These are phyloP conservation scores for Amphibolis antarctica DNA, from an alignment of 106 monocot species.

Conservation along the genomic window DNA sequence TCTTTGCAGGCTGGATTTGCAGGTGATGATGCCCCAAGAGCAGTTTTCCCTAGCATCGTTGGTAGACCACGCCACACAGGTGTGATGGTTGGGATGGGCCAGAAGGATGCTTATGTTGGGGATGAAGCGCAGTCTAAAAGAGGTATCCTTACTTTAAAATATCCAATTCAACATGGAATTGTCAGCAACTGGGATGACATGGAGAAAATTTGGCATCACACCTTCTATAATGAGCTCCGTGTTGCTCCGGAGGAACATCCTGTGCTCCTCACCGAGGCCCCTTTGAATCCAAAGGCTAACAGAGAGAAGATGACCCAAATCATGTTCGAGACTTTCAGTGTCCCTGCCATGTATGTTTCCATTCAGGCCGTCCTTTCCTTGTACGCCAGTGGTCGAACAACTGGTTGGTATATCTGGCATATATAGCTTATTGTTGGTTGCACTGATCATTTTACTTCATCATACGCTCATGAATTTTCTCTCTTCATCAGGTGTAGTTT, in stretches of 20 bases:
- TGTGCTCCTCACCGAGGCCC: conserved; percentile 51
- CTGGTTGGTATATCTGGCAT: conserved; percentile 20
- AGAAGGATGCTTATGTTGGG: no score
- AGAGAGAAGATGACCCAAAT: no score
- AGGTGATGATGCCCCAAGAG: no score
- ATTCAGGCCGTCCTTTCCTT: conserved; percentile 56
- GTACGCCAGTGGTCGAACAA: conserved; percentile 62
- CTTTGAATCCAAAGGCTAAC: conserved; percentile 58
- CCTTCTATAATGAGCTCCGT: no score
- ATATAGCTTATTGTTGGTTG: not conserved
- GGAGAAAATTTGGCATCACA: no score
- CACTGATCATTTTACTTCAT: not conserved
- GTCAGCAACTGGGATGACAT: conserved; percentile 73
- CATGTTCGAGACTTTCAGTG: no score
- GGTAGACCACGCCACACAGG: no score
- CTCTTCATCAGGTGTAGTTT: conserved; percentile 16
- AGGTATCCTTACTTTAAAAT: conserved; percentile 55
- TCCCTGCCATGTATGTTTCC: no score
- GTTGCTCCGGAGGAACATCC: no score
- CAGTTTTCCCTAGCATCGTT: no score
- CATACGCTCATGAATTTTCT: not conserved
- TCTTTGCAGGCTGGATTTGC: conserved; percentile 41
- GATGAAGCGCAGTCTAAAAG: conserved; percentile 52
- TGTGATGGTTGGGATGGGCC: no score
- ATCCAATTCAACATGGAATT: conserved; percentile 61